phyloP scores from a whole-genome alignment of 139 green algal species.

The Closterium sp. region DNA sequence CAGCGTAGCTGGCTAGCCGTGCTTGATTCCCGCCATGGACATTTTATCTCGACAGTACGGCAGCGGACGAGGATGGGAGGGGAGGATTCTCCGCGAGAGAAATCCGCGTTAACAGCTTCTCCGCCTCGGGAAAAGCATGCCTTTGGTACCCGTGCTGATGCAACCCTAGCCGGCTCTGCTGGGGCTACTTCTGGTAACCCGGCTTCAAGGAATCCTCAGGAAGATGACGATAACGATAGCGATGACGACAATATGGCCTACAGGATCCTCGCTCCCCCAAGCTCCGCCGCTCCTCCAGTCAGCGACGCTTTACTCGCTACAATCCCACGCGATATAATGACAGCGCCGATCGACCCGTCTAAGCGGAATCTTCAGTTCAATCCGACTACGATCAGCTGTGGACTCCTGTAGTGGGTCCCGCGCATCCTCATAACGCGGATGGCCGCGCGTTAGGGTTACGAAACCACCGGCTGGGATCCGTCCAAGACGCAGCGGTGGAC shows the following conservation, averaged over 20 bases:
- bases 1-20: too few species aligned
- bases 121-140: not conserved
- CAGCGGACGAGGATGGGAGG: not conserved
- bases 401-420: constrained; percentile 72
- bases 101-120: not conserved
- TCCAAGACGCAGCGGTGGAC: constrained; percentile 62
- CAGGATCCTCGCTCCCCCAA: constrained; percentile 12
- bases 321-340: not conserved
- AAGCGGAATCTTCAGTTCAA: constrained; percentile 74
- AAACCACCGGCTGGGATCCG: constrained; percentile 72
- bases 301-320: constrained; percentile 28
- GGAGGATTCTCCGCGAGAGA: constrained; percentile 2
- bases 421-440: constrained; percentile 72
- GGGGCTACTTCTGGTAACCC: not conserved
- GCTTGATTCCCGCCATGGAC: not conserved
- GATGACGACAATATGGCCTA: constrained; percentile 20
- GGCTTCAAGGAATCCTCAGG: not conserved
- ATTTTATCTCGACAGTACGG: constrained; percentile 8
- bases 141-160: not conserved
- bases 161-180: not conserved
- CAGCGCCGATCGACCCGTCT: constrained; percentile 51
- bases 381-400: constrained; percentile 79
- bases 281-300: constrained; percentile 33
- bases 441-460: constrained; percentile 68
- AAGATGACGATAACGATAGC: constrained; percentile 7